Conservation (phyloP, 495 filamentous ascomycete genomes). For the Cercophora sp. region DNA sequence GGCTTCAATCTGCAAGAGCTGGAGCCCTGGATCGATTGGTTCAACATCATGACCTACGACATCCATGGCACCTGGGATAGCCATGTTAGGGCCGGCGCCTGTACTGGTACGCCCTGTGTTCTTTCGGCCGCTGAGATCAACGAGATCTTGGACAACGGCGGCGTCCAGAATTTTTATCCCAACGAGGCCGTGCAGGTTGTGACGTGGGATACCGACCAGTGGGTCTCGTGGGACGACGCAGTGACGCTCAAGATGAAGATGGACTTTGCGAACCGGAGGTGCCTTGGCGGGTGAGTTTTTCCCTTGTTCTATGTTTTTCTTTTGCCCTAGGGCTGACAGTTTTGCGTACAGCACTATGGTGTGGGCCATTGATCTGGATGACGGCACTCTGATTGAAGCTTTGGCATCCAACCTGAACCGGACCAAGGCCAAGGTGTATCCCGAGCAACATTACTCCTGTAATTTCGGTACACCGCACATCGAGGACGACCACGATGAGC, state of each 20-base stretch:
- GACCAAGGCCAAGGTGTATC: not conserved
- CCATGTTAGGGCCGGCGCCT: constrained; percentile 21
- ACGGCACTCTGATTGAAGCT: constrained; percentile 9
- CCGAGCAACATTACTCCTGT: not conserved
- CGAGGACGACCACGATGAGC: too few species aligned
- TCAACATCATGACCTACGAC: constrained; percentile 53
- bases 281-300: too few species aligned
- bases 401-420: not conserved
- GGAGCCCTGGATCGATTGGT: constrained; percentile 41
- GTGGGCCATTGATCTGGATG: constrained; percentile 28
- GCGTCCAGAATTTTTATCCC: constrained; percentile 13
- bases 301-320: too few species aligned
- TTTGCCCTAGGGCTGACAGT: too few species aligned
- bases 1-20: constrained; percentile 42
- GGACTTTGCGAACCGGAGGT: constrained; percentile 30
- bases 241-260: constrained; percentile 37
- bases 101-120: constrained; percentile 30
- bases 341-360: too few species aligned
- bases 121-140: constrained; percentile 36
- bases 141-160: constrained; percentile 17
- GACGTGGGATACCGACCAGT: constrained; percentile 35
- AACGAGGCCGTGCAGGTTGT: constrained; percentile 33
- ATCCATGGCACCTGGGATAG: constrained; percentile 17
- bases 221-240: constrained; percentile 42
- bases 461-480: too few species aligned